Conservation (phyloP, 1,284 basidiomycete species). For the Trametes versicolor region DNA sequence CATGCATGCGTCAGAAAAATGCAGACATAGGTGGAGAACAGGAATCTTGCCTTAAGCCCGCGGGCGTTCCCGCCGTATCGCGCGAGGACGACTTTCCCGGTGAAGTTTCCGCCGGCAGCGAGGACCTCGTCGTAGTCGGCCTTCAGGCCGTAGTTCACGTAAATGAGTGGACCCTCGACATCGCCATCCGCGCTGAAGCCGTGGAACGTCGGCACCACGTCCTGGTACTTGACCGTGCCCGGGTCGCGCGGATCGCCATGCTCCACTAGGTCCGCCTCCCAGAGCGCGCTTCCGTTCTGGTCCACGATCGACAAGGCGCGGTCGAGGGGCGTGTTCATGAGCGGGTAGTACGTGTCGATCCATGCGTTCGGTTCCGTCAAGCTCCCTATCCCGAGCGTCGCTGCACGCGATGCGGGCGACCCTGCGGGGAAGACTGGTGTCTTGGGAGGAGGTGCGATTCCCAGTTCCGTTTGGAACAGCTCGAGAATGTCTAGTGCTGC, state of each 20-base stretch:
- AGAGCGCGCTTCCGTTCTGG: slow-evolving; percentile 61
- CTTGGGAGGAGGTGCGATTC: slow-evolving; percentile 54
- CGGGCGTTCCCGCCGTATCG: slow-evolving; percentile 89
- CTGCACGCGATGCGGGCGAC: slow-evolving; percentile 65
- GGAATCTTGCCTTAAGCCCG: slow-evolving; percentile 73
- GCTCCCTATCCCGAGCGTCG: slow-evolving; percentile 65
- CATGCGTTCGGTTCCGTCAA: slow-evolving; percentile 69
- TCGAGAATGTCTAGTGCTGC: slow-evolving; percentile 71
- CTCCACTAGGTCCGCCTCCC: slow-evolving; percentile 76
- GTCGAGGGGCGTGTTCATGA: slow-evolving; percentile 80
- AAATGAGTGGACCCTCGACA: slow-evolving; percentile 77
- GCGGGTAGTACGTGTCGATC: slow-evolving; percentile 86
- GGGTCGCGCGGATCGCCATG: slow-evolving; percentile 70
- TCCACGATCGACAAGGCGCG: slow-evolving; percentile 69
- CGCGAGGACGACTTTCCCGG: slow-evolving; percentile 82
- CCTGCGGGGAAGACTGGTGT: slow-evolving; percentile 73
- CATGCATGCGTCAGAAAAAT: not conserved
- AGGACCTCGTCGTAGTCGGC: slow-evolving; percentile 53
- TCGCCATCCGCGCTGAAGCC: slow-evolving; percentile 74
- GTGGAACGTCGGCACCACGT: slow-evolving; percentile 73
- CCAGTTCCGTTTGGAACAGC: slow-evolving; percentile 70
- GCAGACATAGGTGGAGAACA: not conserved
- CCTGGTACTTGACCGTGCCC: slow-evolving; percentile 67
- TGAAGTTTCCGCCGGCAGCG: slow-evolving; percentile 72
- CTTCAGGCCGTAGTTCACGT: slow-evolving; percentile 85